These are phyloP conservation scores for Rhynchospora pubera DNA, from an alignment of 176 grass and related monocot species.

Conservation along the genomic window DNA sequence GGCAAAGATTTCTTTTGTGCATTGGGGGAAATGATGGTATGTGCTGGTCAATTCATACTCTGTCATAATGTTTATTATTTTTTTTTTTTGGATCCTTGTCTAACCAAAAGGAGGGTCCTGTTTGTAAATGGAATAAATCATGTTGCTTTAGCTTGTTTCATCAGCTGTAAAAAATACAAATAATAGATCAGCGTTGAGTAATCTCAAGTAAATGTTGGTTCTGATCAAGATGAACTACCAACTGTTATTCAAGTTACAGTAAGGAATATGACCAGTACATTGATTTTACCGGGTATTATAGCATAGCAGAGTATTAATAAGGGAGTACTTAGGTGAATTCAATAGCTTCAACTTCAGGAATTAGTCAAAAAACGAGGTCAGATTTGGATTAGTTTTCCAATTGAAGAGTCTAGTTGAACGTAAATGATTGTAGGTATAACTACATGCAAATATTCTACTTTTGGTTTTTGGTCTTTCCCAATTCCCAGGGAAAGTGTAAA, in stretches of 20 bases:
- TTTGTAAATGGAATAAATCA: neutral
- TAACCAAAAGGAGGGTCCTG: neutral
- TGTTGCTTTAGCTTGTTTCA: neutral
- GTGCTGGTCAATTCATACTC: neutral
- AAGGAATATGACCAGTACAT: neutral
- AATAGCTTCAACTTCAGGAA: neutral
- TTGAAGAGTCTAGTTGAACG: neutral
- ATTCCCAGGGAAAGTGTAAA: neutral
- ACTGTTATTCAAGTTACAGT: neutral
- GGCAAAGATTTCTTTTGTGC: conserved; percentile 88
- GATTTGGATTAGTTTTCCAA: neutral
- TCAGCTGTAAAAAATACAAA: neutral
- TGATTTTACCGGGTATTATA: neutral
- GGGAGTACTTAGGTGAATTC: neutral
- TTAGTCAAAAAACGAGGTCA: neutral
- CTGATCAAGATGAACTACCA: neutral
- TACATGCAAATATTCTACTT: neutral
- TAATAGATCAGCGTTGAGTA: neutral
- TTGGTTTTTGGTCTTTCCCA: neutral
- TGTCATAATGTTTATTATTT: neutral
- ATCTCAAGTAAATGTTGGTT: neutral
- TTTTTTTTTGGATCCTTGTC: neutral
- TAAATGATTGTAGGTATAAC: neutral
- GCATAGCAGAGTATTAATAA: neutral
- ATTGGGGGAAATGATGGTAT: conserved; percentile 99